Evolutionary conservation across 306 rosid genomes (phyloP), one percentile per base, ranked within the genome.

Genomic region (Inga oerstediana): DNA sequence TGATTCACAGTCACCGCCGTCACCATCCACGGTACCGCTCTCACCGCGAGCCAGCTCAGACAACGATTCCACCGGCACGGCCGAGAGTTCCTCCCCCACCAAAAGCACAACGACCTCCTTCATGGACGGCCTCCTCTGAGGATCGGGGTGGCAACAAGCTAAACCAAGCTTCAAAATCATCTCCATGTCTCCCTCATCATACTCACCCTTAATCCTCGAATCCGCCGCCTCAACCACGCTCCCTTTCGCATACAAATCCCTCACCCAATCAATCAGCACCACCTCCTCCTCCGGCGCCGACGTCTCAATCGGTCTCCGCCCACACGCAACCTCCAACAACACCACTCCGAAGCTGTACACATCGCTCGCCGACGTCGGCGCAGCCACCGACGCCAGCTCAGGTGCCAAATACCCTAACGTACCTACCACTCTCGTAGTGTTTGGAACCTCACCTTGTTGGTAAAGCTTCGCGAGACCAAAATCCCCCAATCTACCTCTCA

Each of bases 401-500:
- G 98, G 98, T 3, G 98, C 98, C 84, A 96, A 81, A 74, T 93
- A 96, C 13, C 99, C 99, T 51, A 93, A 62, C 15, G 99, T 96
- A 1, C 99, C 99, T 0, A 96, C 99, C 24, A 96, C 93, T 2
- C 98, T 88, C 0, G 99, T 93, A 2, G 98, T 93, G 62, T 90
- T 92, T 0, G 98, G 93, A 39, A 89, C 86, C 61, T 93, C 97
- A 16, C 98, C 98, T n/a, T 93, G 99, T 34, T 89, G 84, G 86
- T 96, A 96, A 22, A 96, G 85, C 91, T 93, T 96, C 0, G 99
- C 99, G 43, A 96, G 79, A 32, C 99, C 99, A 22, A 96, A 96
- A 30, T 96, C 99, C 4, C 99, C 98, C 0, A 96, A 76, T 56
- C 97, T 85, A 0, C 96, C 99, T 15, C 96, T 61, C 99, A 92